Evolutionary conservation across 2,329 filamentous ascomycete species (phyloP), one percentile per base, ranked within the genome.

Genomic region (Xylariales sp.): DNA sequence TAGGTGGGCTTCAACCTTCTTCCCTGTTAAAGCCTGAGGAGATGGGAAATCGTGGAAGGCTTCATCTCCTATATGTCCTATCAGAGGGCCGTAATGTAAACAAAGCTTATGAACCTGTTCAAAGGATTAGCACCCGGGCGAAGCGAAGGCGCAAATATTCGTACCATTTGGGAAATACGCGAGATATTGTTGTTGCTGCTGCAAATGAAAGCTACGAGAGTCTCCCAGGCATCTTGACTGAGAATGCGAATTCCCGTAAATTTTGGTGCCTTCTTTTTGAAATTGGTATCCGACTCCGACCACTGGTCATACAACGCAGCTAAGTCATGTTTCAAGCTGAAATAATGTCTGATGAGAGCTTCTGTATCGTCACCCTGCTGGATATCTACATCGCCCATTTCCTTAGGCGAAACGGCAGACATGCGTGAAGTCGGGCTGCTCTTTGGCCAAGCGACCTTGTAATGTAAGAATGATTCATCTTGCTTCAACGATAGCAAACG

Each of bases 171-270:
- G 5, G 93, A 95, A 78, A 99, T 99, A 46, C 96, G 89, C 1
- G 90, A 87, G 68, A 99, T 99, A 78, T 99, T 97, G 82, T 99
- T 99, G 81, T 99, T 99, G 81, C 94, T 97, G 80, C 94, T 97
- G 85, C 96, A 99, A 71, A 99, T 99, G 80, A 99, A 99, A 64
- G 92, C 91, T 30, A 99, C 84, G 28, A 99, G 84, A 0, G 96
- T 90, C 80, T 99, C 96, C 96, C 97, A 99, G 0, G 95, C 90
- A 83, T 97, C 94, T 81, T 99, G 96, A 74, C 91, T 93, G 52
- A 99, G 83, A 72, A 99, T 97, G 28, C 96, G 90, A 64, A 99
- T 92, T 12, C 97, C 96, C 0, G 91, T 91, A 78, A 99, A 99
- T 64, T 91, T 90, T 0, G 92, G 91, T 0, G 96, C 95, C 73